Evolutionary conservation across 2,329 filamentous ascomycete species (phyloP).

Genomic region (Colletotrichum theobromicola): DNA sequence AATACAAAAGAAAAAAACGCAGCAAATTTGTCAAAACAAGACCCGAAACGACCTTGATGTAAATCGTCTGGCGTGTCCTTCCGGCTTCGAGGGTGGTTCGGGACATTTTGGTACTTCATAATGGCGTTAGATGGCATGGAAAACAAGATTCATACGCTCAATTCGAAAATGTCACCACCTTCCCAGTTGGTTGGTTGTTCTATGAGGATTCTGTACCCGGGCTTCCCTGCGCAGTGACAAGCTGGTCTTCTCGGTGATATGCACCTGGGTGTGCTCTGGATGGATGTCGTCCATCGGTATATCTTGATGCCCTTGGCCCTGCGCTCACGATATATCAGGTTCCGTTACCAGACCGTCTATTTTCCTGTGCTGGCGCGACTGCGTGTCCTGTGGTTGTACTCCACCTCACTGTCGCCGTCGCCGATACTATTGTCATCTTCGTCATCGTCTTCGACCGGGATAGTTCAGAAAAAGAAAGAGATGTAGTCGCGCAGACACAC

Average conservation of each 20-base stretch:
- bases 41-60: slow-evolving; percentile 12
- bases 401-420: too few species aligned
- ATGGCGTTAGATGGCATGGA: slow-evolving; percentile 4
- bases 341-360: too few species aligned
- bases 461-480: too few species aligned
- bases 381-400: too few species aligned
- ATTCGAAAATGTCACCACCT: background rate
- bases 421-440: too few species aligned
- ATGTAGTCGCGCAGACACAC: too few species aligned
- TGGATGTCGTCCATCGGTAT: background rate
- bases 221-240: background rate
- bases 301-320: background rate
- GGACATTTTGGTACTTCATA: slow-evolving; percentile 1
- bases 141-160: slow-evolving; percentile 6
- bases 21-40: slow-evolving; percentile 10
- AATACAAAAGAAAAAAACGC: slow-evolving; percentile 21
- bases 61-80: slow-evolving; percentile 2
- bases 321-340: too few species aligned
- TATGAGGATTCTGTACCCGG: background rate
- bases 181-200: background rate
- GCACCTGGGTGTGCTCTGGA: background rate
- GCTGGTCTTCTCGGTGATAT: background rate
- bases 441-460: too few species aligned
- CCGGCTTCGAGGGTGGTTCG: background rate
- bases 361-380: too few species aligned